These are phyloP conservation scores for Leccinum boreale DNA, from an alignment of 768 basidiomycete species.

Conservation along the genomic window DNA sequence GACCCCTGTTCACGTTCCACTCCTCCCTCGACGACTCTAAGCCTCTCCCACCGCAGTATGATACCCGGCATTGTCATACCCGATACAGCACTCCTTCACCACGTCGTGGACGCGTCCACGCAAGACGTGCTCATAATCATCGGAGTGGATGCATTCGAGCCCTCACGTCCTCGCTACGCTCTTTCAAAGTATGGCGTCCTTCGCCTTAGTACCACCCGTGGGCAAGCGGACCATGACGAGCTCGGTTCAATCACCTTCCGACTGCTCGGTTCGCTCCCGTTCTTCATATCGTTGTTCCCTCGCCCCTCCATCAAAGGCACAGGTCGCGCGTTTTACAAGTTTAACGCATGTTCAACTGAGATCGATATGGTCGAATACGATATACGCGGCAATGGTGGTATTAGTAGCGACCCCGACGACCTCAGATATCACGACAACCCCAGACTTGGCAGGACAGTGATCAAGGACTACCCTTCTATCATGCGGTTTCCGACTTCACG, in stretches of 20 bases:
- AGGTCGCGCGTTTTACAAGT: conserved; percentile 9
- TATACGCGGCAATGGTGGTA: neutral
- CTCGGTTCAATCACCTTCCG: conserved; percentile 12
- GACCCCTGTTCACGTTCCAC: neutral
- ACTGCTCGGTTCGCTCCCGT: neutral
- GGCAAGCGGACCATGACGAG: neutral
- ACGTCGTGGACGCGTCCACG: conserved; percentile 3
- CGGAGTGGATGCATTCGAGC: neutral
- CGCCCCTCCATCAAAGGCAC: conserved; percentile 13
- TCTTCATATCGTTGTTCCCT: neutral
- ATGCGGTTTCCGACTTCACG: neutral
- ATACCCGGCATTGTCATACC: neutral
- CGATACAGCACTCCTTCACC: conserved; percentile 5
- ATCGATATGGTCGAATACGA: conserved; percentile 13
- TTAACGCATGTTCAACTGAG: neutral
- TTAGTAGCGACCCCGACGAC: neutral
- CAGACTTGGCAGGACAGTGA: neutral
- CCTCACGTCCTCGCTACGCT: neutral
- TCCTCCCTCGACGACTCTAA: neutral
- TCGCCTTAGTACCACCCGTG: neutral
- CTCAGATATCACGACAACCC: too few relatives aligned
- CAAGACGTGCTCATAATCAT: conserved; percentile 11
- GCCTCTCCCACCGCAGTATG: conserved; percentile 9
- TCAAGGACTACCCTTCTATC: conserved; percentile 4
- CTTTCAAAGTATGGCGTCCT: conserved; percentile 7